A percentile compares a stretch with the other conserved stretches of the same genome.
Evolutionary conservation across 352 stramenopile genomes (phyloP).

Genomic region (Phytophthora ohioensis): DNA sequence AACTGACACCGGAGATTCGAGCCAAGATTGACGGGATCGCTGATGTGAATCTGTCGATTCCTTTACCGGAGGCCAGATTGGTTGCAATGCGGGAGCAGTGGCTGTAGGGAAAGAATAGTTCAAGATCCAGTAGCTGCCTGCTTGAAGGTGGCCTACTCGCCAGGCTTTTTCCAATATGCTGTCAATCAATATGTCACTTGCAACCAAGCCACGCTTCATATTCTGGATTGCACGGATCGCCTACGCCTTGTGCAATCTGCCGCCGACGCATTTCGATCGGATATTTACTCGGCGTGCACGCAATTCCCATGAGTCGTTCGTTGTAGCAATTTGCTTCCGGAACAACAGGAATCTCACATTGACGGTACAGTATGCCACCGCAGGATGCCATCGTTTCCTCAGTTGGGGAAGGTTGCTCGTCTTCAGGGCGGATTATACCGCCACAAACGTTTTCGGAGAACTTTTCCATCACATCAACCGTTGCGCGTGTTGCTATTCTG

Average conservation of each 20-base stretch:
- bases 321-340: slow-evolving; percentile 36
- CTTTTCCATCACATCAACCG: background rate
- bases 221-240: slow-evolving; percentile 17
- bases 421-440: background rate
- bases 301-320: slow-evolving; percentile 30
- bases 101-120: slow-evolving; percentile 6
- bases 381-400: slow-evolving; percentile 11
- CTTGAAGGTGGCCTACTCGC: background rate
- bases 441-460: slow-evolving; percentile 2
- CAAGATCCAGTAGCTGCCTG: background rate
- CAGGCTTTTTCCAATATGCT: background rate
- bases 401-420: background rate
- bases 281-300: slow-evolving; percentile 21
- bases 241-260: slow-evolving; percentile 20
- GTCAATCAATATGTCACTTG: slow-evolving; percentile 4
- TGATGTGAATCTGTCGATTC: slow-evolving; percentile 31
- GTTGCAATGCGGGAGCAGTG: slow-evolving; percentile 29
- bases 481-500: background rate
- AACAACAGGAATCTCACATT: slow-evolving; percentile 5
- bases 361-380: slow-evolving; percentile 10
- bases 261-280: slow-evolving; percentile 28
- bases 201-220: slow-evolving; percentile 30
- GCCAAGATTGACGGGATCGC: slow-evolving; percentile 57
- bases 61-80: slow-evolving; percentile 21
- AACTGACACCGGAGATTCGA: slow-evolving; percentile 61